These are phyloP conservation scores for Globisporangium canariense DNA, from an alignment of 352 stramenopile species.

Conservation along the genomic window DNA sequence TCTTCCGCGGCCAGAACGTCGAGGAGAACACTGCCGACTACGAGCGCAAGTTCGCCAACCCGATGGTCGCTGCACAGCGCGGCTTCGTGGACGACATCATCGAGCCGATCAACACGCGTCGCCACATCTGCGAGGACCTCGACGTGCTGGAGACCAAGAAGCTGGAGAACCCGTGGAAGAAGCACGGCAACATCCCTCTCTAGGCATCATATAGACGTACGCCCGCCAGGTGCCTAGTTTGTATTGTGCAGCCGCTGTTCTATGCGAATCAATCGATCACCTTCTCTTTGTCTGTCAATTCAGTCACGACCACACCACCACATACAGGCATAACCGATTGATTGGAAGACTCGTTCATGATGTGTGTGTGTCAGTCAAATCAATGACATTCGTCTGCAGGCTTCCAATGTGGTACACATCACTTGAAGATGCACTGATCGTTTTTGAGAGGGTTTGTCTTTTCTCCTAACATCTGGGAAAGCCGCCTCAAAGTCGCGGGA, in stretches of 20 bases:
- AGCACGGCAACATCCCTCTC: conserved; percentile 98
- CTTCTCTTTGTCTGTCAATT: background rate
- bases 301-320: too few species aligned
- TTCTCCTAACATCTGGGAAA: too few species aligned
- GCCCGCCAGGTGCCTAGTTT: background rate
- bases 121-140: conserved; percentile 95
- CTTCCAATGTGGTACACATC: too few species aligned
- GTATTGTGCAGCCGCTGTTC: conserved; percentile 4
- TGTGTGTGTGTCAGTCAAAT: too few species aligned
- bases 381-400: too few species aligned
- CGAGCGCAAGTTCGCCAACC: conserved; percentile 94
- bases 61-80: conserved; percentile 94
- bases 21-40: conserved; percentile 96
- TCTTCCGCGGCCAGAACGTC: conserved; percentile 96
- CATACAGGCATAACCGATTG: too few species aligned
- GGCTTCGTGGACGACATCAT: conserved; percentile 99
- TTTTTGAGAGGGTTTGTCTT: too few species aligned
- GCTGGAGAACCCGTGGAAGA: conserved; percentile 91
- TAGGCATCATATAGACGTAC: conserved; percentile 41
- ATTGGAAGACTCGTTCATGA: too few species aligned
- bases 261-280: conserved; percentile 1
- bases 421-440: too few species aligned
- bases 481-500: too few species aligned
- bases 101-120: conserved; percentile 91
- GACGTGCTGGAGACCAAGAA: conserved; percentile 94